Base-by-base conservation (phyloP, 805 yeast genomes). In the Hanseniaspora meyeri region DNA sequence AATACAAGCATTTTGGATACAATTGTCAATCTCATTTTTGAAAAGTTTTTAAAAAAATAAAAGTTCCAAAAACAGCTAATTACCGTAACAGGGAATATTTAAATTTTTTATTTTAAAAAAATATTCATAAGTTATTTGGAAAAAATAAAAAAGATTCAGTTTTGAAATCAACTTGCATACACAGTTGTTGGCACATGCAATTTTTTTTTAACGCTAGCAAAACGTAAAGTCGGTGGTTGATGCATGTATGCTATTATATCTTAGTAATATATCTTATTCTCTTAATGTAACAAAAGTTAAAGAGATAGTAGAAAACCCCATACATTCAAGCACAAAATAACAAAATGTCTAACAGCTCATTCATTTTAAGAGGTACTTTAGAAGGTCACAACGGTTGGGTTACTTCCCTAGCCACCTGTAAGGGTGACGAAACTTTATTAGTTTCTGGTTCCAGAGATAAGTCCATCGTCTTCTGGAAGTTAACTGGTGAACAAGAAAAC, bases 341-440 rank as follows among this genome's bases (percentile, higher is more conserved):
- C 45, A 70, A 61, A 67, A 85, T 85, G 90, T 79, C 89, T 76
- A 81, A 80, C 71, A 62, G 66, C 63, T 95, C 90, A 83, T 83
- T 91, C 81, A 96, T 91, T 77, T 87, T 93, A 77, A 90, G 97
- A 85, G 99, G 97, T 76, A 87, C 97, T 83, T 85, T 93, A 75
- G 97, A 91, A 81, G 96, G 88, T 72, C 88, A 83, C 83, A 82
- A 80, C 77, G 88, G 88, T 72, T 91, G 97, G 97, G 98, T 93
- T 72, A 93, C 98, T 66, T 82, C 96, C 74, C 82, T 93, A 71
- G 95, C 97, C 77, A 93, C 97, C 79, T 84, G 95, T 74, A 85
- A 89, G 72, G 89, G 90, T 74, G 87, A 89, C 83, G 98, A 98
- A 78, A 96, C 93, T 78, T 79, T 93, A 73, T 83, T 93, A 72